Conservation (phyloP, 2,329 filamentous ascomycete genomes). For the Sclerotinia sclerotiorum region DNA sequence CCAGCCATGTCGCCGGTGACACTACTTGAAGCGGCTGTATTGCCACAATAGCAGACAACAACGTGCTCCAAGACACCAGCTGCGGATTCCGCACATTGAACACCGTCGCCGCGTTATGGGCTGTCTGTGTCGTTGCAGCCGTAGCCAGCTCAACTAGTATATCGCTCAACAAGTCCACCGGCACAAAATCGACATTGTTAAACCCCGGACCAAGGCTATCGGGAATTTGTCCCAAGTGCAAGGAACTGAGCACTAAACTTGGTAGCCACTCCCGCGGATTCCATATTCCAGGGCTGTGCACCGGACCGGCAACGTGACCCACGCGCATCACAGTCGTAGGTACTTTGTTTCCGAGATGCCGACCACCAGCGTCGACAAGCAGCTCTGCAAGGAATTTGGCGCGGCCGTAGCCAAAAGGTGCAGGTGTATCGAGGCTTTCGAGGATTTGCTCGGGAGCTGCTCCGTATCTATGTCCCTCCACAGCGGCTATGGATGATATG, state of each 20-base stretch:
- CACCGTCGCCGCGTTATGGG: not conserved
- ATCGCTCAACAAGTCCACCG: conserved; percentile 45
- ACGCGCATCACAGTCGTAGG: too few species aligned
- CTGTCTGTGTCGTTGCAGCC: not conserved
- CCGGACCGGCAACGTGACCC: too few species aligned
- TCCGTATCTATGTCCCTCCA: not conserved
- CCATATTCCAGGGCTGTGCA: too few species aligned
- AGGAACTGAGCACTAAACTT: conserved; percentile 44
- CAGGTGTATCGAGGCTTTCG: not conserved
- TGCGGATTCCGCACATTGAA: not conserved
- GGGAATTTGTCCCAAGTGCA: conserved; percentile 43
- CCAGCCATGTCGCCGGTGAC: not conserved
- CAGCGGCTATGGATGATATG: conserved; percentile 32
- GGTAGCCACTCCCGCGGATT: conserved; percentile 55
- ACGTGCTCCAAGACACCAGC: not conserved
- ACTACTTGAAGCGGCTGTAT: not conserved
- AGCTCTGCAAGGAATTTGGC: not conserved
- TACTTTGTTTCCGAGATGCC: too few species aligned
- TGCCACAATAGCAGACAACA: not conserved
- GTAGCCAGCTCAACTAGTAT: conserved; percentile 41
- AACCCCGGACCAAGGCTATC: conserved; percentile 39
- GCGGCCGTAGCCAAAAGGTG: not conserved
- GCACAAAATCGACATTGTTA: conserved; percentile 47
- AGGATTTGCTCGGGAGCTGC: not conserved
- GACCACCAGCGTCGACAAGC: too few species aligned